These are phyloP conservation scores for Fusarium euwallaceae DNA, from an alignment of 2,329 filamentous ascomycete species.

Conservation along the genomic window DNA sequence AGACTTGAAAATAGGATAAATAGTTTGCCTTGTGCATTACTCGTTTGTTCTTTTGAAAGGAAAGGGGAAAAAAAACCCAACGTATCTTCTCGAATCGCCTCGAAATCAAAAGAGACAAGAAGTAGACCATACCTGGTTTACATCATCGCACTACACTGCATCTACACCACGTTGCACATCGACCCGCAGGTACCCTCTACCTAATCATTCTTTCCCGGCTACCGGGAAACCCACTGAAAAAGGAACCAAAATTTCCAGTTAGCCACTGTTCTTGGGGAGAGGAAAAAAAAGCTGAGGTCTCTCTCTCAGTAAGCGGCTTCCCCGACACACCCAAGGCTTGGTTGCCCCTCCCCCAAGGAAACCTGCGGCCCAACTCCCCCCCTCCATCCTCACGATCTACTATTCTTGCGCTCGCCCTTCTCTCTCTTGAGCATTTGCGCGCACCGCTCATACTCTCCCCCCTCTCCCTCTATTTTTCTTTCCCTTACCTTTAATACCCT, in stretches of 20 bases:
- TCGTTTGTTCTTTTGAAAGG: not conserved
- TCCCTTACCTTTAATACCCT: slow-evolving; percentile 34
- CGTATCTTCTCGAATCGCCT: slow-evolving; percentile 34
- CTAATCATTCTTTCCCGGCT: not conserved
- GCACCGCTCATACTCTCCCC: slow-evolving; percentile 27
- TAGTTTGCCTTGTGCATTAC: not conserved
- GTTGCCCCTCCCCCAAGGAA: slow-evolving; percentile 21
- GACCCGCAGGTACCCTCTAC: slow-evolving; percentile 37
- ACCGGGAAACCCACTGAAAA: slow-evolving; percentile 28
- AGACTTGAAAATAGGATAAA: not conserved
- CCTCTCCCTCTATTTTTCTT: slow-evolving; percentile 13
- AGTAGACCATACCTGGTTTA: slow-evolving; percentile 36
- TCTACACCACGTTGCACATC: not conserved
- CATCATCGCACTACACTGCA: slow-evolving; percentile 24
- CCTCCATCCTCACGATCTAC: slow-evolving; percentile 37
- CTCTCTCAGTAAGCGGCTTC: slow-evolving; percentile 23
- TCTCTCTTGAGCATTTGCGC: slow-evolving; percentile 38
- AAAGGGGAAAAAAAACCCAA: not conserved
- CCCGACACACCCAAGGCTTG: not conserved
- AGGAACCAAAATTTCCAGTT: slow-evolving; percentile 33
- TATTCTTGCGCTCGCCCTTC: slow-evolving; percentile 31
- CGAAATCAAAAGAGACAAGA: not conserved
- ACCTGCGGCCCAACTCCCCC: slow-evolving; percentile 35
- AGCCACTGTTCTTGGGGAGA: not conserved
- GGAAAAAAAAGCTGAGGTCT: not conserved